Evolutionary conservation across 176 grass and related monocot genomes (phyloP), one percentile per base, ranked within the genome.

Genomic region (Olyra latifolia): DNA sequence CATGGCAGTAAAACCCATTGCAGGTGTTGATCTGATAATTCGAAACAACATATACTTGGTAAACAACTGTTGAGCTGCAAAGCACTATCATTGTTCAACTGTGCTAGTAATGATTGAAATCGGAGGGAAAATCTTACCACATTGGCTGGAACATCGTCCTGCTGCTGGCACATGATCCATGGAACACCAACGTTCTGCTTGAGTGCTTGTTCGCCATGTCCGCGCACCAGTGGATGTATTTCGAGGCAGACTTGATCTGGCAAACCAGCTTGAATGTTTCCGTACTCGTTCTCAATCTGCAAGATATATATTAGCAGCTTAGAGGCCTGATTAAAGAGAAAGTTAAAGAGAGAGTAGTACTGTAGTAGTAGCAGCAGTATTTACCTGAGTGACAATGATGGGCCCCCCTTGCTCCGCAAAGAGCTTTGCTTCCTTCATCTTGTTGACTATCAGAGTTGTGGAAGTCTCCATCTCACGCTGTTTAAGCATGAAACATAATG

Each of bases 241-340:
- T 7, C 13, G 48, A 39, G 2, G 77, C 62, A 0, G 77, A 79
- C 14, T 79, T 69, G 66, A 23, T 82, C 85, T 4, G 49, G 54
- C 29, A 87, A 71, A 0, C 10, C 1, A 0, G 40, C 19, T 77
- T 83, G 76, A 13, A 89, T 41, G 20, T 90, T 88, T 4, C 88
- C 91, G 35, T 88, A 90, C 76, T 93, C 91, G n/a, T 93, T 93
- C 62, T 93, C 88, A n/a, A 90, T 90, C 88, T 93, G 58, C 35
- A 38, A 55, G 9, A 69, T 53, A 29, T 5, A 27, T 24, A 58
- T 40, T 45, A 27, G 27, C 28, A 45, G 9, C 40, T 67, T 76
- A 28, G 41, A 17, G n/a, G 65, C 46, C 74, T 17, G 24, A 52
- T 66, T 53, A 35, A 38, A 39, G 68, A 10, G 11, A 44, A 12